phyloP scores from a whole-genome alignment of 169 alveolate genomes.

The Nephromyces sp. region DNA sequence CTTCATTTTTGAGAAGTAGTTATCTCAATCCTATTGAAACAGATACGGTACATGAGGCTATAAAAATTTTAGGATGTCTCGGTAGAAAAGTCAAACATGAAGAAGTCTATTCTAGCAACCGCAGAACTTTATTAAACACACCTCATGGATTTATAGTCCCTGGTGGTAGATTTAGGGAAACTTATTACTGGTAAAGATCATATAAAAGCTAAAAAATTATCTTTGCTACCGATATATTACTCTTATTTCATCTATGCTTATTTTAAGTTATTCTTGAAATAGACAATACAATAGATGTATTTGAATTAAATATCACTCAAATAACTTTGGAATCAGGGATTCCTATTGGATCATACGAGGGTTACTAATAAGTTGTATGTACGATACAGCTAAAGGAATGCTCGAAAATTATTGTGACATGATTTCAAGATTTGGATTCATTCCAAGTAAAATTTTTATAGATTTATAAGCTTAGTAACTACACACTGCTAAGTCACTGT shows the following conservation, averaged over 20 bases:
- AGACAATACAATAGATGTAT: neutral
- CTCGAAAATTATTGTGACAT: conserved; percentile 17
- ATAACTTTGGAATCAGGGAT: conserved; percentile 15
- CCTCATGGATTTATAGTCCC: conserved; percentile 35
- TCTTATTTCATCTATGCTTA: neutral
- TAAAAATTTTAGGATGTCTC: neutral
- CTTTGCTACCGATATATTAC: neutral
- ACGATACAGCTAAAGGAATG: conserved; percentile 34
- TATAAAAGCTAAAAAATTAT: neutral
- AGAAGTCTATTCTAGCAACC: neutral
- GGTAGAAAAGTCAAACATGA: neutral
- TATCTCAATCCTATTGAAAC: neutral
- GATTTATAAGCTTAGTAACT: too few relatives aligned
- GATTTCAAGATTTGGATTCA: conserved; percentile 27
- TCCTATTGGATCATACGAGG: conserved; percentile 42
- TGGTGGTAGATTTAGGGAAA: conserved; percentile 42
- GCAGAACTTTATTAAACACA: neutral
- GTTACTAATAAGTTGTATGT: conserved; percentile 26
- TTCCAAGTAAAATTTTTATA: too few relatives aligned
- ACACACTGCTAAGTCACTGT: too few relatives aligned
- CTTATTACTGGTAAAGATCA: conserved; percentile 36
- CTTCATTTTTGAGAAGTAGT: neutral
- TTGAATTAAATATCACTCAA: neutral
- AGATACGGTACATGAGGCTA: neutral
- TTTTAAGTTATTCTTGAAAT: neutral